Percentiles rank a stretch among this genome's conserved stretches.
Conservation (phyloP, 768 basidiomycete species). For the Serpula lacrymans region DNA sequence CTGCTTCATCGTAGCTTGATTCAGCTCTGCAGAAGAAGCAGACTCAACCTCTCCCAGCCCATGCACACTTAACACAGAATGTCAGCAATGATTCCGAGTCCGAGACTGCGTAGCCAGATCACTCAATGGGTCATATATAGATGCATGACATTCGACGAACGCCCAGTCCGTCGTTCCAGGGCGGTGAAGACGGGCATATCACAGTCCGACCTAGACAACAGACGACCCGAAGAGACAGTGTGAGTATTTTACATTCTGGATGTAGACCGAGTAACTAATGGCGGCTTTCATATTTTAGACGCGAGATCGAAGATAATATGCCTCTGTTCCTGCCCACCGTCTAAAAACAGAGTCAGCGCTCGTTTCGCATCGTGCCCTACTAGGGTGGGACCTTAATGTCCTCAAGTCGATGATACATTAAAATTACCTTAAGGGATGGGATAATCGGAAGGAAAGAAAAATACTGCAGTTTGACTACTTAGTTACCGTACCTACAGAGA, state of each 20-base stretch:
- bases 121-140: constrained; percentile 15
- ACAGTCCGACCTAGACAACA: constrained; percentile 29
- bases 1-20: constrained; percentile 23
- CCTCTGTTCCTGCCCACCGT: constrained; percentile 1
- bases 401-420: too few relatives aligned
- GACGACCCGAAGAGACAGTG: constrained; percentile 17
- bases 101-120: constrained; percentile 1
- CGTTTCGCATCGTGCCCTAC: too few relatives aligned
- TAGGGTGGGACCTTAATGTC: too few relatives aligned
- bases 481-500: too few relatives aligned
- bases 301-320: constrained; percentile 27
- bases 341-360: too few relatives aligned
- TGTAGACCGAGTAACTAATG: constrained; percentile 8
- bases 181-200: constrained; percentile 29
- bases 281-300: constrained; percentile 17
- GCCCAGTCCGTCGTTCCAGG: constrained; percentile 27
- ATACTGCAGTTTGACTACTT: too few relatives aligned
- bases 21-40: constrained; percentile 25
- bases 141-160: constrained; percentile 27
- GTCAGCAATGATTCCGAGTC: constrained; percentile 6
- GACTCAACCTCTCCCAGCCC: constrained; percentile 22
- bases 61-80: constrained; percentile 16
- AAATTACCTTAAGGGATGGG: too few relatives aligned
- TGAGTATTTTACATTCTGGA: constrained; percentile 9
- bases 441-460: too few relatives aligned